A percentile compares a stretch with the other conserved stretches of the same genome.
Conservation (phyloP, 1,284 basidiomycete species). For the Mycosarcoma mackinlayi region DNA sequence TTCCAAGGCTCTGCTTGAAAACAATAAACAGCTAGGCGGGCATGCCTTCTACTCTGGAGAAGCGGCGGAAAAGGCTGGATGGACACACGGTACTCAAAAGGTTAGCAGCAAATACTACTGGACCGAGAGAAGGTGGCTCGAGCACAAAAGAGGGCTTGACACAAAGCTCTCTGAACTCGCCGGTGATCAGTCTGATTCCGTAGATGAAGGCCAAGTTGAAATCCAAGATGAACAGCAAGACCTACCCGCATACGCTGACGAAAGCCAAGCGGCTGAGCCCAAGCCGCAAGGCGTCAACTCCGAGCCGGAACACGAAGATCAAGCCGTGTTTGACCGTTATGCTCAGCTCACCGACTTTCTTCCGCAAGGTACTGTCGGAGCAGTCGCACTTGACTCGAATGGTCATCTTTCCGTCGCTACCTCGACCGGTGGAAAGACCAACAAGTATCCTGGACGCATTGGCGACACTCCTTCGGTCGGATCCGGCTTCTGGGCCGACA, state of each 20-base stretch:
- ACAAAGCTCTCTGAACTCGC: background rate
- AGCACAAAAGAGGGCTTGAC: conserved; percentile 35
- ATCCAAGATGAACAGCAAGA: background rate
- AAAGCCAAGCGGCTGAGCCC: background rate
- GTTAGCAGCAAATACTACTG: conserved; percentile 37
- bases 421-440: conserved; percentile 82
- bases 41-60: conserved; percentile 79
- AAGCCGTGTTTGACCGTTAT: conserved; percentile 23
- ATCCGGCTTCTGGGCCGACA: conserved; percentile 82
- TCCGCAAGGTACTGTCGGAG: conserved; percentile 83
- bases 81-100: conserved; percentile 23
- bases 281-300: background rate
- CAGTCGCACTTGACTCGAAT: conserved; percentile 79
- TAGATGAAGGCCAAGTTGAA: background rate
- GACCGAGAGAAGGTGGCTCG: conserved; percentile 39
- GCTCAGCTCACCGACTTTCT: conserved; percentile 72
- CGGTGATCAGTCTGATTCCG: background rate
- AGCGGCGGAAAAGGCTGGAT: conserved; percentile 75
- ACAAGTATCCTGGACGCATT: conserved; percentile 81
- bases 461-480: conserved; percentile 84
- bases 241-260: conserved; percentile 13
- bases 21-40: conserved; percentile 72
- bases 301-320: conserved; percentile 22
- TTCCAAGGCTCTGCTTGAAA: conserved; percentile 77
- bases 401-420: conserved; percentile 80